Percentiles rank a stretch among this genome's conserved stretches.
Conservation (phyloP, 164 flowering plant species). For the Cinnamomum micranthum region DNA sequence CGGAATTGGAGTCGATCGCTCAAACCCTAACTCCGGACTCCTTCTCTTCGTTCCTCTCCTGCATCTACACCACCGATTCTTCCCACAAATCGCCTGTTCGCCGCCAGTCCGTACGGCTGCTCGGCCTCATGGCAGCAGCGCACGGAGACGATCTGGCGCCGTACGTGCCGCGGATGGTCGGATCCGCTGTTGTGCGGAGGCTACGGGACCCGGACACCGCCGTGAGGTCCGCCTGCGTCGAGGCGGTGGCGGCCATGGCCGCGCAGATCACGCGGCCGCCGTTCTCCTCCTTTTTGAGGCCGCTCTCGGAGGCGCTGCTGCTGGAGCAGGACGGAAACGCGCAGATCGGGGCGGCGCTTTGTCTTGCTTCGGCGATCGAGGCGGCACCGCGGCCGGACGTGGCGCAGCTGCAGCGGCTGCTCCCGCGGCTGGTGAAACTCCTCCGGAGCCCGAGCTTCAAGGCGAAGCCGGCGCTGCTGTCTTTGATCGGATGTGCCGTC, state of each 20-base stretch:
- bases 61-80: conserved; percentile 64
- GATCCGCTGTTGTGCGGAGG: conserved; percentile 42
- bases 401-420: conserved; percentile 38
- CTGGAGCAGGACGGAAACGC: conserved; percentile 65
- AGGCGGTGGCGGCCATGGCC: conserved; percentile 42
- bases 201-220: conserved; percentile 73
- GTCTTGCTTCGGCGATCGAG: conserved; percentile 69
- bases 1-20: conserved; percentile 74
- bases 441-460: conserved; percentile 54
- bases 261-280: conserved; percentile 39
- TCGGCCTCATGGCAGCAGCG: conserved; percentile 44
- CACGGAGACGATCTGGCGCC: conserved; percentile 54
- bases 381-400: conserved; percentile 55
- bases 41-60: conserved; percentile 55
- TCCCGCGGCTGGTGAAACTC: conserved; percentile 63
- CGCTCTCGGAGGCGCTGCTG: conserved; percentile 56
- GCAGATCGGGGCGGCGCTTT: conserved; percentile 74
- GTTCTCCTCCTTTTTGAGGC: conserved; percentile 49
- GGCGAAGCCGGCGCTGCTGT: conserved; percentile 65
- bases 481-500: conserved; percentile 59
- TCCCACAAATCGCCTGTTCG: conserved; percentile 67
- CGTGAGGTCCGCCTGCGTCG: conserved; percentile 62
- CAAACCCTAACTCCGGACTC: conserved; percentile 34
- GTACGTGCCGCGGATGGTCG: conserved; percentile 56
- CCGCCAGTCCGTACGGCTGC: conserved; percentile 57